Conservation (phyloP, 805 yeast genomes). For the Sugiyamaella mastotermitis region DNA sequence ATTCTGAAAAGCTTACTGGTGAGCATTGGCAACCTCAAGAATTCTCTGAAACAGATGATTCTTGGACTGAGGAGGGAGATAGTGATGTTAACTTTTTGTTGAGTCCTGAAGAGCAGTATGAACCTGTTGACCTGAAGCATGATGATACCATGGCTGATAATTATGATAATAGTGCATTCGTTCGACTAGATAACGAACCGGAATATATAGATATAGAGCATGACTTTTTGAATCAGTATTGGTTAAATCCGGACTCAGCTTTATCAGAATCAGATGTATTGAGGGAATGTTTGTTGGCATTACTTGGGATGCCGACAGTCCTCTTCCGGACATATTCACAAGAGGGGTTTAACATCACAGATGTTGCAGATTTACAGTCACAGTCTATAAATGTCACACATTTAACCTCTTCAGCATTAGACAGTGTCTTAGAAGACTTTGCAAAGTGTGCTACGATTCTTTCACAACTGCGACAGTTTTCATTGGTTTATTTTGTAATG, state of each 20-base stretch:
- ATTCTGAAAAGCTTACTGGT: constrained; percentile 26
- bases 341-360: too few relatives aligned
- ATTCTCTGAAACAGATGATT: constrained; percentile 2
- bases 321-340: too few relatives aligned
- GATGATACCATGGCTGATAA: neutral
- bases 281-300: too few relatives aligned
- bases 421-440: constrained; percentile 4
- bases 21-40: constrained; percentile 28
- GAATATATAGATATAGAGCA: too few relatives aligned
- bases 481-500: constrained; percentile 6
- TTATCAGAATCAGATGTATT: too few relatives aligned
- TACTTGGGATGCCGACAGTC: too few relatives aligned
- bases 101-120: neutral
- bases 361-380: too few relatives aligned
- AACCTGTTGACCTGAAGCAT: neutral
- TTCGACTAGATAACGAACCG: too few relatives aligned
- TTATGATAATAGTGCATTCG: neutral
- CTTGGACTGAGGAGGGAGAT: neutral
- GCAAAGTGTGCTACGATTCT: constrained; percentile 7
- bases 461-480: constrained; percentile 11
- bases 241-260: too few relatives aligned
- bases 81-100: neutral
- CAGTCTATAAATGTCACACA: constrained; percentile 4
- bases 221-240: too few relatives aligned
- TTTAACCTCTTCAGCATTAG: constrained; percentile 1